Evolutionary conservation across 2,329 filamentous ascomycete species (phyloP).

Genomic region (Ophiostoma quercus): DNA sequence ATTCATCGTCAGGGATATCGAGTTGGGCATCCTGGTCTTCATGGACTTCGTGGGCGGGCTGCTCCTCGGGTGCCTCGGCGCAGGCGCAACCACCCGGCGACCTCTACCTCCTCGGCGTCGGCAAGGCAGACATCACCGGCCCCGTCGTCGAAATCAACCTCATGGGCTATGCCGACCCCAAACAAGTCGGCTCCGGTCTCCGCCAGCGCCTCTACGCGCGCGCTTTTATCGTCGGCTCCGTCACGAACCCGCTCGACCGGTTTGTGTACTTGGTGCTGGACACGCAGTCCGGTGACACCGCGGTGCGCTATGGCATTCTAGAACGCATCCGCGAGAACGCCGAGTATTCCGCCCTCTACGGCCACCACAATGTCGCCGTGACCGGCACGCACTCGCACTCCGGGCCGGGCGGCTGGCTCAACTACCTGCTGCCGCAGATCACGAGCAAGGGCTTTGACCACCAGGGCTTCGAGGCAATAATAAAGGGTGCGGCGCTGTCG

Average conservation of each 20-base stretch:
- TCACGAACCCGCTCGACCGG: slow-evolving; percentile 59
- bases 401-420: slow-evolving; percentile 84
- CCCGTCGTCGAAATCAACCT: slow-evolving; percentile 85
- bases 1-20: not conserved
- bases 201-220: slow-evolving; percentile 81
- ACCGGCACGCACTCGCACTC: slow-evolving; percentile 89
- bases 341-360: slow-evolving; percentile 65
- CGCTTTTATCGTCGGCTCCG: slow-evolving; percentile 76
- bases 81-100: not conserved
- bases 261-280: slow-evolving; percentile 87
- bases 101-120: slow-evolving; percentile 46
- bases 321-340: slow-evolving; percentile 66
- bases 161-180: slow-evolving; percentile 78
- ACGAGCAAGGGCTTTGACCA: slow-evolving; percentile 80
- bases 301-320: slow-evolving; percentile 75
- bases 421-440: slow-evolving; percentile 85
- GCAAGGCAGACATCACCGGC: slow-evolving; percentile 54
- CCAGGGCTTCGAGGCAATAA: slow-evolving; percentile 80
- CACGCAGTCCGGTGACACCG: slow-evolving; percentile 78
- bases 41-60: not conserved
- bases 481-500: slow-evolving; percentile 74
- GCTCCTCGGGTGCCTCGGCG: not conserved
- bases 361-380: slow-evolving; percentile 75
- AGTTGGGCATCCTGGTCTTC: not conserved
- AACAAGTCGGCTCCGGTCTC: slow-evolving; percentile 75